phyloP scores from a whole-genome alignment of 1,284 basidiomycete genomes.

The Cryptococcus neoformans region DNA sequence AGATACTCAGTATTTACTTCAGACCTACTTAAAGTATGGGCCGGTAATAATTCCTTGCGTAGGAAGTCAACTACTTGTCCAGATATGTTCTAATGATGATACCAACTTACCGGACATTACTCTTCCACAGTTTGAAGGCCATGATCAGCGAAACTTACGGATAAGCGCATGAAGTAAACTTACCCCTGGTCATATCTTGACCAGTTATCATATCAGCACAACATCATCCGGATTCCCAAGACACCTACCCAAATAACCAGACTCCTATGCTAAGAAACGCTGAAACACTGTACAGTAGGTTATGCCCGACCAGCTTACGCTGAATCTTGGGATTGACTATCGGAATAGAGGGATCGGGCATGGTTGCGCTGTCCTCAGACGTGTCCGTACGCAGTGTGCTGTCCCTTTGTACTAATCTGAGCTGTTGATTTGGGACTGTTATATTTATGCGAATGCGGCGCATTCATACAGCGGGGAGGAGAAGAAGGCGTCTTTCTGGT shows the following conservation, averaged over 20 bases:
- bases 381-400: no score
- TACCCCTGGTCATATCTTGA: conserved; percentile 81
- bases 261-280: conserved; percentile 52
- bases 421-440: no score
- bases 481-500: no score
- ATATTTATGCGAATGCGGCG: no score
- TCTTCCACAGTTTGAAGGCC: neutral
- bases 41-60: conserved; percentile 82
- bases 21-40: conserved; percentile 67
- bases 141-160: no score
- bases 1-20: neutral
- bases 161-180: conserved; percentile 14
- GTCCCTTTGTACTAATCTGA: no score
- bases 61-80: conserved; percentile 7
- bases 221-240: neutral
- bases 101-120: conserved; percentile 45
- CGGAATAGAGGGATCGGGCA: conserved; percentile 35
- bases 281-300: conserved; percentile 57
- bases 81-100: neutral
- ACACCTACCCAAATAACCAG: conserved; percentile 60
- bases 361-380: conserved; percentile 1
- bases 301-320: conserved; percentile 68
- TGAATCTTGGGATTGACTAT: conserved; percentile 33
- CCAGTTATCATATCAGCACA: neutral
- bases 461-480: no score